Conservation (phyloP, 163 green algal species). For the Scenedesmus sp. region DNA sequence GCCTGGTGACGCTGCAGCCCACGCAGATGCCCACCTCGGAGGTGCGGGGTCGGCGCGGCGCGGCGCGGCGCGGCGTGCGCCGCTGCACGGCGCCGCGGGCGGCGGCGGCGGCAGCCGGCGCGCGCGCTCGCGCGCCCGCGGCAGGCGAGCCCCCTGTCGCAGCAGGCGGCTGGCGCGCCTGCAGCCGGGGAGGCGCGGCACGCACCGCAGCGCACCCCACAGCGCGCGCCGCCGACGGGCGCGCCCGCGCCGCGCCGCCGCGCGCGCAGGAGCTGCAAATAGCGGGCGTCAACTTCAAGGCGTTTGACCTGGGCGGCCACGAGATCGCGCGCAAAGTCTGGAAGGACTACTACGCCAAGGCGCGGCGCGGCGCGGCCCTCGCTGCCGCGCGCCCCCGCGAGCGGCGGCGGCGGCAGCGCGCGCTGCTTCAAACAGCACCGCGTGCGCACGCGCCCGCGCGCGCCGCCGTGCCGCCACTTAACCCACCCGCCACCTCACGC, state of each 20-base stretch:
- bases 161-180: background rate
- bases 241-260: too few relatives aligned
- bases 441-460: background rate
- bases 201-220: too few relatives aligned
- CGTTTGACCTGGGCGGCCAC: slow-evolving; percentile 97
- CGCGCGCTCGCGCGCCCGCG: too few relatives aligned
- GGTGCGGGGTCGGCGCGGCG: slow-evolving; percentile 53
- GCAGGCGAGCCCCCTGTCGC: background rate
- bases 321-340: slow-evolving; percentile 98
- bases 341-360: slow-evolving; percentile 99
- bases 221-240: too few relatives aligned
- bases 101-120: too few relatives aligned
- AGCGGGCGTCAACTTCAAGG: slow-evolving; percentile 99
- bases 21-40: slow-evolving; percentile 99
- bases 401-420: too few relatives aligned
- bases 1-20: slow-evolving; percentile 96
- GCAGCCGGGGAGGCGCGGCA: too few relatives aligned
- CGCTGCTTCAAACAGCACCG: background rate
- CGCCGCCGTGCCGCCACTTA: background rate
- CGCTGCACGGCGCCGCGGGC: background rate
- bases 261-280: slow-evolving; percentile 97
- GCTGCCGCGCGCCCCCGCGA: background rate
- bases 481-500: too few relatives aligned
- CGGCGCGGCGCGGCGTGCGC: too few relatives aligned
- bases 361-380: slow-evolving; percentile 25